Evolutionary conservation across 2,329 filamentous ascomycete genomes (phyloP).

Genomic region (Orbilia oligospora): DNA sequence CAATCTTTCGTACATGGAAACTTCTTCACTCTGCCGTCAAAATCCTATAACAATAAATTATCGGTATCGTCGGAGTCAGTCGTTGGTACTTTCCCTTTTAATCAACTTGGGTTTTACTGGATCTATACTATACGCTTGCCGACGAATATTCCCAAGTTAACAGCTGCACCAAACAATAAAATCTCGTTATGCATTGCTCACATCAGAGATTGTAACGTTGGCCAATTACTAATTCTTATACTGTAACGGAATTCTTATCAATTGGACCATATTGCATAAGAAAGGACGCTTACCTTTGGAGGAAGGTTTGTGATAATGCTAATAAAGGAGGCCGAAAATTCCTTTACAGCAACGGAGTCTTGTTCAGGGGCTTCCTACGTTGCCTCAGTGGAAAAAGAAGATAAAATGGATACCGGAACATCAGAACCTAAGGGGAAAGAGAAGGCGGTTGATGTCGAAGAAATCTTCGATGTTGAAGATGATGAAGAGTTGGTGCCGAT

Average conservation of each 20-base stretch:
- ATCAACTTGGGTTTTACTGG: neutral
- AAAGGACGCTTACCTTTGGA: conserved; percentile 19
- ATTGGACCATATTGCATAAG: conserved; percentile 20
- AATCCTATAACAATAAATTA: neutral
- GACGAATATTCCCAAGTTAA: conserved; percentile 13
- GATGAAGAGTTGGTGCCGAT: conserved; percentile 42
- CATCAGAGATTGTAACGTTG: conserved; percentile 16
- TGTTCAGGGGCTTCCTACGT: neutral
- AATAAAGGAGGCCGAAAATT: conserved; percentile 36
- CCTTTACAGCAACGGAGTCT: conserved; percentile 16
- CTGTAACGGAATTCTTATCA: conserved; percentile 12
- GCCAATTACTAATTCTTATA: conserved; percentile 25
- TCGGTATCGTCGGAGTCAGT: conserved; percentile 1
- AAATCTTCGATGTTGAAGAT: neutral
- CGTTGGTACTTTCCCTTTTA: neutral
- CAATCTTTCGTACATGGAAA: neutral
- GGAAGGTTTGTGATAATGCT: conserved; percentile 35
- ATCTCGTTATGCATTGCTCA: conserved; percentile 47
- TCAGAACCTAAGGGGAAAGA: conserved; percentile 18
- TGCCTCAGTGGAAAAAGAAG: neutral
- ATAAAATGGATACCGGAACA: conserved; percentile 10
- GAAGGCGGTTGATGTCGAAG: neutral
- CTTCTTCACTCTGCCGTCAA: neutral
- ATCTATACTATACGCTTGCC: neutral
- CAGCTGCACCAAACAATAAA: neutral